phyloP scores from a whole-genome alignment of 148 eudicot genomes.

The Persicaria maculosa region DNA sequence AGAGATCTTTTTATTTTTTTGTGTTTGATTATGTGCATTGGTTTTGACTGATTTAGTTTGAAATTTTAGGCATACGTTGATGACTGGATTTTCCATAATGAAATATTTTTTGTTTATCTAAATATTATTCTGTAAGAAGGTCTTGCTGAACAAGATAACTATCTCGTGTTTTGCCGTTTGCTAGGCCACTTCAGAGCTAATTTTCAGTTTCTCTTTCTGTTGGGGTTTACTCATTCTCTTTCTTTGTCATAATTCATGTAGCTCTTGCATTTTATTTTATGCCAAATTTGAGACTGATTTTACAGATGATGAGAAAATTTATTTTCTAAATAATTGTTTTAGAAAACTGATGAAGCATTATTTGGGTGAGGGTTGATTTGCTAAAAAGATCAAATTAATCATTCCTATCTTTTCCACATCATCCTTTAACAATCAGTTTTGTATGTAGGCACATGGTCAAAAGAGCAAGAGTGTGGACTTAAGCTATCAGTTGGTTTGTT shows the following conservation, averaged over 20 bases:
- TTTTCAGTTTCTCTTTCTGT: constrained; percentile 1
- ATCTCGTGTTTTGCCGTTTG: constrained; percentile 91
- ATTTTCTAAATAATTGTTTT: background rate
- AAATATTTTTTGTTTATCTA: background rate
- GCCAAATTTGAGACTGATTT: too few relatives aligned
- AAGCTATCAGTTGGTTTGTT: background rate
- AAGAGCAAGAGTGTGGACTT: background rate
- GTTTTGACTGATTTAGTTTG: background rate
- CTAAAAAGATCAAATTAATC: background rate
- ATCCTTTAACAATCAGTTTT: background rate
- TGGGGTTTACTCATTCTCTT: background rate
- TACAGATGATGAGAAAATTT: background rate
- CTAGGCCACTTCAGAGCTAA: constrained; percentile 63
- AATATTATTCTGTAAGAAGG: constrained; percentile 32
- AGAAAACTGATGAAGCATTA: background rate
- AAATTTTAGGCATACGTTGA: background rate
- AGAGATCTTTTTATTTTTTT: background rate
- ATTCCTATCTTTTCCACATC: background rate
- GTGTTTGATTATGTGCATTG: background rate
- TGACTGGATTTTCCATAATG: background rate
- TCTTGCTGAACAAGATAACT: constrained; percentile 93
- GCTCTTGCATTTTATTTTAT: too few relatives aligned
- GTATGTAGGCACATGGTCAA: background rate
- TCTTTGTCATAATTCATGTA: background rate
- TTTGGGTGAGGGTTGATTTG: background rate